A percentile compares a stretch with the other conserved stretches of the same genome.
Conservation (phyloP, 1,284 basidiomycete species). For the Grifola frondosa region DNA sequence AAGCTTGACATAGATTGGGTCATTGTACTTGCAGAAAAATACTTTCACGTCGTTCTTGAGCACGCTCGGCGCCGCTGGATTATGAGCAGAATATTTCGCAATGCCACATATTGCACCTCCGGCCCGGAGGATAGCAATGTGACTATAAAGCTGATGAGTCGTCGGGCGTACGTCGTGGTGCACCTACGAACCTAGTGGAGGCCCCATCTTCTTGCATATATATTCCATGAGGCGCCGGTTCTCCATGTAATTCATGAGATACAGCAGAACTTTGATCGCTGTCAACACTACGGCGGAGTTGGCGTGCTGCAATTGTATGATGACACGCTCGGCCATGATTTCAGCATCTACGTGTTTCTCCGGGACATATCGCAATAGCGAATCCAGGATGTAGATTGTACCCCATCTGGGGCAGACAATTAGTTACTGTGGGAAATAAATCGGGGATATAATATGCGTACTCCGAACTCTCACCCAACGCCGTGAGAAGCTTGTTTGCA, state of each 20-base stretch:
- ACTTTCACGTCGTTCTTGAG: conserved; percentile 97
- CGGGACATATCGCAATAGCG: conserved; percentile 90
- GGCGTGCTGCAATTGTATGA: conserved; percentile 87
- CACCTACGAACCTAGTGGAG: conserved; percentile 74
- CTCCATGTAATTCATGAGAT: conserved; percentile 99
- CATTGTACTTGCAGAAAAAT: conserved; percentile 99
- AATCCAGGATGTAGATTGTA: conserved; percentile 97
- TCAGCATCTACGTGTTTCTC: conserved; percentile 88
- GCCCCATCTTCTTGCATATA: conserved; percentile 96
- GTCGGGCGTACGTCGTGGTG: neutral
- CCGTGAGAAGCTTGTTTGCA: conserved; percentile 82
- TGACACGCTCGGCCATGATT: conserved; percentile 90
- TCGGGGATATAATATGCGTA: conserved; percentile 40
- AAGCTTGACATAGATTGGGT: conserved; percentile 98
- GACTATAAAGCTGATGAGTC: conserved; percentile 48
- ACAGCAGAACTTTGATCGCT: conserved; percentile 92
- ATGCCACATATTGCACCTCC: conserved; percentile 97
- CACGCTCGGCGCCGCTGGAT: conserved; percentile 93
- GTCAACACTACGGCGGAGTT: conserved; percentile 96
- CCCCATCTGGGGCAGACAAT: conserved; percentile 76
- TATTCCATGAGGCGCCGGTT: conserved; percentile 82
- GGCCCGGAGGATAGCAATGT: conserved; percentile 94
- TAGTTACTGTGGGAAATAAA: conserved; percentile 2
- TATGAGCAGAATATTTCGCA: conserved; percentile 95
- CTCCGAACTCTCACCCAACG: conserved; percentile 91